Evolutionary conservation across 345 rosid species (phyloP), one percentile per base, ranked within the genome.

Genomic region (Odontarrhena argentea): DNA sequence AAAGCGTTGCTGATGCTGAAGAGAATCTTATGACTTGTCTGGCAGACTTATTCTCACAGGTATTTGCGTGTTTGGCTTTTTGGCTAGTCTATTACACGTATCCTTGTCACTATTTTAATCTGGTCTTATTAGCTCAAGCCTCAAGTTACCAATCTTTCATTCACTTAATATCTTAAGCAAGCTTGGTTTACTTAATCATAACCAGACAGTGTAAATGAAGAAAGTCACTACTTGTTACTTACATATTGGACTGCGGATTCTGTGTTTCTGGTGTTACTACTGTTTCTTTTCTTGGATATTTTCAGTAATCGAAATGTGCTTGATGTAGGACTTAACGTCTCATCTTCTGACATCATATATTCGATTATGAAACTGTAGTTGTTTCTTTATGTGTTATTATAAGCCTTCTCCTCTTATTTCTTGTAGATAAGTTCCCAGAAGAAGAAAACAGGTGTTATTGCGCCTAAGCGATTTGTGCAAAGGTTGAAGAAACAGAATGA

Each of bases 401-500:
- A 24, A 55, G 13, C 12, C 12, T 56, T 5, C 3, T 65, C 41
- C n/a, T 50, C 35, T 15, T 55, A 4, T 14, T 28, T 26, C 35
- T 3, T 2, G 50, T 76, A 95, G 98, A 95, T 95, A 89, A 87
- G 88, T 80, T 87, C 87, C 18, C 98, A 95, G 82, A 95, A 95
- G 89, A 95, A 95, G 89, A 95, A 95, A 83, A 95, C 99, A 1
- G 98, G 99, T 65, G 96, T 95, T 60, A 87, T 95, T 84, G 89
- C 99, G 37, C 99, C 98, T 51, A 95, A 91, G 81, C 87, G 99
- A 52, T 95, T 95, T 55, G 96, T 95, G 45, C 98, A 95, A 73
- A 85, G 99, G 77, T 80, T 95, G 85, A 95, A 95, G 82, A 95
- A 95, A 80, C 99, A 95, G 77, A 95, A 95, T 76, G 99, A 95